Conservation (phyloP, 805 yeast species). For the Candida hungchunana region DNA sequence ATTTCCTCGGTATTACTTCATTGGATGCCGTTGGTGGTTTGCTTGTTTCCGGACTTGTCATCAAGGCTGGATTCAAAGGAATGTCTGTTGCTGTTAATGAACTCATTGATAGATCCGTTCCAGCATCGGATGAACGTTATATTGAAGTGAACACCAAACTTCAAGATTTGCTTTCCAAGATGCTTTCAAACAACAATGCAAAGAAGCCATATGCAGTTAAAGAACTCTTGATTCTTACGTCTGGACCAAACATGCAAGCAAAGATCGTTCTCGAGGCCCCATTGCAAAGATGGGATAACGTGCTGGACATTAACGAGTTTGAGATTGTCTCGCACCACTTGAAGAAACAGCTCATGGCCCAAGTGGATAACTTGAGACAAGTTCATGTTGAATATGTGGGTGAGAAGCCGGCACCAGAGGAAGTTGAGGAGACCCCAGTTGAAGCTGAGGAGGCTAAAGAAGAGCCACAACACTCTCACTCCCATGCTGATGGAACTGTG, state of each 20-base stretch:
- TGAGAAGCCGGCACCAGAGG: constrained; percentile 26
- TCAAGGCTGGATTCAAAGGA: constrained; percentile 81
- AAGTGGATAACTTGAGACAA: constrained; percentile 41
- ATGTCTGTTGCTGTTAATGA: constrained; percentile 68
- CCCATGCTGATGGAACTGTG: constrained; percentile 26
- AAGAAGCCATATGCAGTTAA: constrained; percentile 34
- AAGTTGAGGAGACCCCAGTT: constrained; percentile 17
- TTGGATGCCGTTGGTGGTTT: constrained; percentile 92
- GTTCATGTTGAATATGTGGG: constrained; percentile 38
- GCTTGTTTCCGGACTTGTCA: constrained; percentile 74
- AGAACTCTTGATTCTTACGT: constrained; percentile 44
- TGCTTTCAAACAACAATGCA: constrained; percentile 40
- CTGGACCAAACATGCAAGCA: constrained; percentile 53
- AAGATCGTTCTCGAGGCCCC: constrained; percentile 35
- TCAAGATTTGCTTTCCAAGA: constrained; percentile 29
- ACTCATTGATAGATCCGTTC: constrained; percentile 68
- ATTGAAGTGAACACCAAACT: constrained; percentile 37
- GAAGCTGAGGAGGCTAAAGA: constrained; percentile 9
- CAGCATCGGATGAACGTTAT: constrained; percentile 47
- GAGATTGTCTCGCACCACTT: constrained; percentile 38
- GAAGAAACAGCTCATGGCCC: constrained; percentile 31
- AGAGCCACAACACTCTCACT: constrained; percentile 18
- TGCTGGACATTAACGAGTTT: constrained; percentile 36
- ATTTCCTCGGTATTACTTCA: constrained; percentile 72
- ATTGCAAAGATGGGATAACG: constrained; percentile 42